Conservation (phyloP, 2,329 filamentous ascomycete species). For the Colletotrichum tropicale region DNA sequence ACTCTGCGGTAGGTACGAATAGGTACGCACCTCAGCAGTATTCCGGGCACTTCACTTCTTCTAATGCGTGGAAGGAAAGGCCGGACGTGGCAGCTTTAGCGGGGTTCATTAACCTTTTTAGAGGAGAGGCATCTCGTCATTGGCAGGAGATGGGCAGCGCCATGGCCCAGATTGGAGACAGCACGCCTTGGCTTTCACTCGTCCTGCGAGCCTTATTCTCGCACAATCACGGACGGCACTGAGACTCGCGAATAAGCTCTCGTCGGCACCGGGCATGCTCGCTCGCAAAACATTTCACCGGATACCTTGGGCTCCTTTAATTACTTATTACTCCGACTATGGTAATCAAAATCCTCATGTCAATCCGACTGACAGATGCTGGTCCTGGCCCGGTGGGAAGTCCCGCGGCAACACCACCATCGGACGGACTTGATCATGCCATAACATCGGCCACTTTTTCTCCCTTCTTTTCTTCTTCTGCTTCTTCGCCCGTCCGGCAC, state of each 20-base stretch:
- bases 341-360: neutral
- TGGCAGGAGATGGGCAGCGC: conserved; percentile 15
- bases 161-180: conserved; percentile 11
- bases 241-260: neutral
- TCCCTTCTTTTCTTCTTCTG: neutral
- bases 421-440: conserved; percentile 5
- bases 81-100: conserved; percentile 20
- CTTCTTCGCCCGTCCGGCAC: neutral
- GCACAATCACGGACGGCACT: neutral
- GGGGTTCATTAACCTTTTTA: conserved; percentile 22
- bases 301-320: neutral
- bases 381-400: conserved; percentile 1
- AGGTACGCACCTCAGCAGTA: neutral
- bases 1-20: neutral
- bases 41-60: neutral
- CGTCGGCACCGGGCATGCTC: neutral
- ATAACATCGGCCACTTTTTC: neutral
- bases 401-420: conserved; percentile 1
- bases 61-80: neutral
- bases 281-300: neutral
- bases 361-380: neutral
- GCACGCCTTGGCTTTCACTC: neutral
- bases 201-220: neutral
- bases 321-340: neutral
- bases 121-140: conserved; percentile 16